These are phyloP conservation scores for Ophiostoma populinum DNA, from an alignment of 2,329 filamentous ascomycete genomes.

Conservation along the genomic window DNA sequence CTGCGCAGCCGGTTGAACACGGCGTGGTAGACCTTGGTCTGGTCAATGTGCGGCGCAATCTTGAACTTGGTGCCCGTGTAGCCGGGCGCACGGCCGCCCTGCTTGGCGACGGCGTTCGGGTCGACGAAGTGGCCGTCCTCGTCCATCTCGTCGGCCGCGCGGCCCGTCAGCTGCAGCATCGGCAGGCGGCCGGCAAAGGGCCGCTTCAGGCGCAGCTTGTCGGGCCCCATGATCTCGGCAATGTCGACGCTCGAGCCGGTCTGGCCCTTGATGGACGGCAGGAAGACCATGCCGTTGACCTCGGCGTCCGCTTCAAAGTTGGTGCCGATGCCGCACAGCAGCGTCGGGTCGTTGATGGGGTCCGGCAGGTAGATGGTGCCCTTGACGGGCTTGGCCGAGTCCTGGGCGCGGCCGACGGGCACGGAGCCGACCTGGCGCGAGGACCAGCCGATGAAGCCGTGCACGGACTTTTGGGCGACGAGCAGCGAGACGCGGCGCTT, in stretches of 20 bases:
- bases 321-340: slow-evolving; percentile 63
- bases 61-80: slow-evolving; percentile 73
- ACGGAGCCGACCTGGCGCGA: slow-evolving; percentile 76
- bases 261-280: slow-evolving; percentile 66
- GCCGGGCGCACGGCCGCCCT: slow-evolving; percentile 31
- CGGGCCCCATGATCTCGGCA: slow-evolving; percentile 57
- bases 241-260: slow-evolving; percentile 71
- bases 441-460: slow-evolving; percentile 78
- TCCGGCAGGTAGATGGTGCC: slow-evolving; percentile 83
- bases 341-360: slow-evolving; percentile 64
- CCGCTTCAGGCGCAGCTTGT: slow-evolving; percentile 75
- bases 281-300: slow-evolving; percentile 66
- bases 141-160: slow-evolving; percentile 43
- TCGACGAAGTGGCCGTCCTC: slow-evolving; percentile 46
- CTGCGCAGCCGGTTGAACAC: slow-evolving; percentile 70
- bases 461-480: slow-evolving; percentile 89
- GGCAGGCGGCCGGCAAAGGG: slow-evolving; percentile 65
- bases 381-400: slow-evolving; percentile 61
- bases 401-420: slow-evolving; percentile 83
- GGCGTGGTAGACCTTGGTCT: slow-evolving; percentile 82
- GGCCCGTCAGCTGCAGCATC: slow-evolving; percentile 65
- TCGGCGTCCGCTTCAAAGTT: slow-evolving; percentile 66
- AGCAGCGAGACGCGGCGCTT: slow-evolving; percentile 80
- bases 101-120: slow-evolving; percentile 24
- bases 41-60: slow-evolving; percentile 81